Base-by-base conservation (phyloP, 306 rosid species). In the Luffa acutangula region DNA sequence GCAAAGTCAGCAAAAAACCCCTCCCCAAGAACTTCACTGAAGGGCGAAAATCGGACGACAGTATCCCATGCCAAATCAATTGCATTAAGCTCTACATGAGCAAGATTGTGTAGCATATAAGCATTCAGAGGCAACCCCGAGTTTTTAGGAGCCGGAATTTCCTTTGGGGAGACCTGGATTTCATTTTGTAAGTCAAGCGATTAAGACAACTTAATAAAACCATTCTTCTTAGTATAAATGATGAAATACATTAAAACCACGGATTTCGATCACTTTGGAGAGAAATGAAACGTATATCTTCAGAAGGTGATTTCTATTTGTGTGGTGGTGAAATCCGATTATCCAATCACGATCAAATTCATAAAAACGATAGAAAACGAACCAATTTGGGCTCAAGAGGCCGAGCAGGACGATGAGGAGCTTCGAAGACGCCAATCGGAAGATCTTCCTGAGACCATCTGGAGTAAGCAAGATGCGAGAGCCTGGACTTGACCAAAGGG, bases 11-110 rank as follows among this genome's bases (percentile, higher is more conserved):
- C 87, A 82, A 92, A 94, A 89, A 94, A 91, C 0, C 90, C 91
- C 81, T 94, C 95, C 80, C 97, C 98, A 13, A 94, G 91, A 84
- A 85, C 63, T 11, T 87, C 93, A 75, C 90, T 84, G 58, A 86
- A 91, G 51, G 92, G 87, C 52, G 97, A 92, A 79, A 92, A 94
- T 17, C 98, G 89, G 78, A 94, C 97, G 62, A 94, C 97, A 67
- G 97, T 94, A 53, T 90, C 98, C 98, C 98, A 94, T 0, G 96
- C 98, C 91, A 94, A 85, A 84, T 94, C 96, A 79, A 94, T 94
- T 9, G 98, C 98, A 84, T 94, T 94, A 48, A 94, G 93, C 89
- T 94, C 98, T 72, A 94, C 97, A 48, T 94, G 97, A 53, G 98
- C 98, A 51, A 92, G 91, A 85, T 91, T 94, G 84, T 94, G 98